Base-by-base conservation (phyloP, 371 early-diverging fungal species). In the Dichotomocladium elegans region DNA sequence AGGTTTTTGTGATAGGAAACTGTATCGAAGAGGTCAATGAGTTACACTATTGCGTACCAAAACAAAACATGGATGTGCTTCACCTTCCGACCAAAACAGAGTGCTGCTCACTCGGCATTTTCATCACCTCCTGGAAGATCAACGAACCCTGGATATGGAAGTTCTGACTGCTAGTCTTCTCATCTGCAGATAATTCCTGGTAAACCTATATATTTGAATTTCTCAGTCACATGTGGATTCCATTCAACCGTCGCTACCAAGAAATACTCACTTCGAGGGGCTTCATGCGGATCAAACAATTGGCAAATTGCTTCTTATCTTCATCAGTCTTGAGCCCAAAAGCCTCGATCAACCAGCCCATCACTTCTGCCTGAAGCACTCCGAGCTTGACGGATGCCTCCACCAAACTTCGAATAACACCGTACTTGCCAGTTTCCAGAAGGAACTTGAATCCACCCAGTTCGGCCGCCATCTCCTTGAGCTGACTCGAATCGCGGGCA, bases 61-160 rank as follows among this genome's bases (percentile, higher is more conserved):
- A n/a, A 17, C 37, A n/a, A 29, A 21, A 26, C 21, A 24, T 47
- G 26, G 11, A 19, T 28, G 15, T 37, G 8, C 34, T 11, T 37
- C 57, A 68, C 64, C 87, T 88, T 51, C 79, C 79, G 6, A 82
- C 61, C 6, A 82, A 66, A 26, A 79, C 64, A 35, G 72, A 74
- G 57, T 79, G 80, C 35, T 81, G 78, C 12, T 84, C 82, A 28
- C 74, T 78, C 2, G 80, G 78, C 70, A 86, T 88, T 41, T 77
- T 70, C 49, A 89, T 70, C 24, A 91, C 61, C 22, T 82, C 66
- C 63, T 92, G 89, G 15, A 90, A 56, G 15, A 90, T 78, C 4
- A 87, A 64, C 7, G 91, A 79, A 15, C 91, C 91, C 55, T 90
- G 89, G n/a, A 83, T 57, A 58, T 81, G 82, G 62, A 83, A 80